Base-by-base conservation (phyloP, 2,329 filamentous ascomycete genomes). In the Emergomyces orientalis region DNA sequence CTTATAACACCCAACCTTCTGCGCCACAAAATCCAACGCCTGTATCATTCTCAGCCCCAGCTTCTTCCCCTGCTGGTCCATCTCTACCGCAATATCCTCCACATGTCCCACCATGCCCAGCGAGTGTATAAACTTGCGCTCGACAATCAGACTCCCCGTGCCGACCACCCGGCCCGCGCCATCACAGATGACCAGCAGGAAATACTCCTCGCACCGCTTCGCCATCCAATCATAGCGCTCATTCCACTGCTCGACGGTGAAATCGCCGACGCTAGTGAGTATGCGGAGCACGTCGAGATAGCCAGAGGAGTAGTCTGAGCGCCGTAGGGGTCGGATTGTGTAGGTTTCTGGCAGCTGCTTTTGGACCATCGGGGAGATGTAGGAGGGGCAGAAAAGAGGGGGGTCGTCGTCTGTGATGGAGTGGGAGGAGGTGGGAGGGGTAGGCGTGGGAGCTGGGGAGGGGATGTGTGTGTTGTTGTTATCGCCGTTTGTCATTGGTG, bases 61-160 rank as follows among this genome's bases (percentile, higher is more conserved):
- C 79, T 96, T 97, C 85, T 97, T 97, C 69, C 94, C 94, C 78
- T 97, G 94, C 79, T 97, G 91, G 71, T 95, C 90, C 78, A 92
- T 91, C 67, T 90, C 87, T 45, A 99, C 92, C 22, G 93, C 92
- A 74, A 99, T 97, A 74, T 99, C 94, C 77, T 97, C 94, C 76
- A 97, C 97, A 77, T 97, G 94, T 14, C 93, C 94, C 32, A 97
- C 93, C 69, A 75, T 68, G 6, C 78, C 78, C 52, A 79, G 72
- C 17, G 73, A 72, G 64, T 80, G 78, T 56, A 80, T 80, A 65
- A 80, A 80, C 79, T 97, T 97, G 78, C 88, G 85, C 85, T 99
- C 94, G 58, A 96, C 90, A 68, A 97, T 84, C 76, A 97, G 78
- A 43, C 89, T 89, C 1, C 94, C 94, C 0, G 91, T 96, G 32